Conservation (phyloP, 306 rosid genomes). For the Vigna angularis region DNA sequence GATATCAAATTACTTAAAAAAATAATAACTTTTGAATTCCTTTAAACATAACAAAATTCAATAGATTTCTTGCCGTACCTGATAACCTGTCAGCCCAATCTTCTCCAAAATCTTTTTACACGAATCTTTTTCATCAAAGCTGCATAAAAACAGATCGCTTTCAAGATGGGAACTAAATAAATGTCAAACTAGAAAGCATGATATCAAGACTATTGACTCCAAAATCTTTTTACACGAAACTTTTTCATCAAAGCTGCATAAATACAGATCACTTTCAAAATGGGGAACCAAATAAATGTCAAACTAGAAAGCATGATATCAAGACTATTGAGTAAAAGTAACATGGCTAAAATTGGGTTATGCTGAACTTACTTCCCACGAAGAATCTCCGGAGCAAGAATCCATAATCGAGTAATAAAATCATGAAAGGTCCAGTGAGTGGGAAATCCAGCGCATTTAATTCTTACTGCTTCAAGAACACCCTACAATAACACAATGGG, state of each 20-base stretch:
- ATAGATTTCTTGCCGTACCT: conserved; percentile 61
- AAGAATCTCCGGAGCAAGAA: conserved; percentile 82
- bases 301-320: conserved; percentile 35
- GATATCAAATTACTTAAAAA: conserved; percentile 17
- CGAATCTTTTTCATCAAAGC: conserved; percentile 71
- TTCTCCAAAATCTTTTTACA: conserved; percentile 74
- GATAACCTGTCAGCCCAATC: conserved; percentile 75
- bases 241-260: conserved; percentile 73
- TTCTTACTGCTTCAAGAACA: conserved; percentile 94
- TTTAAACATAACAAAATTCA: conserved; percentile 18
- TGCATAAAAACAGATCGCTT: conserved; percentile 53
- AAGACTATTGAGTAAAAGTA: conserved; percentile 31
- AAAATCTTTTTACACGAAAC: conserved; percentile 67
- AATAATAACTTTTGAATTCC: neutral
- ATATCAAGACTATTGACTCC: conserved; percentile 46
- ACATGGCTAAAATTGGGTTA: conserved; percentile 21
- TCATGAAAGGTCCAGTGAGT: conserved; percentile 72
- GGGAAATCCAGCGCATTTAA: conserved; percentile 96
- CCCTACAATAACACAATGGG: conserved; percentile 68
- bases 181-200: conserved; percentile 36
- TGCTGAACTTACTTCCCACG: conserved; percentile 72
- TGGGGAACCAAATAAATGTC: conserved; percentile 40
- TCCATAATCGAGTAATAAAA: conserved; percentile 66
- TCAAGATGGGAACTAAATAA: conserved; percentile 44
- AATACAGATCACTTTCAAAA: conserved; percentile 45